These are phyloP conservation scores for Biscogniauxia marginata DNA, from an alignment of 2,329 filamentous ascomycete species.

Conservation along the genomic window DNA sequence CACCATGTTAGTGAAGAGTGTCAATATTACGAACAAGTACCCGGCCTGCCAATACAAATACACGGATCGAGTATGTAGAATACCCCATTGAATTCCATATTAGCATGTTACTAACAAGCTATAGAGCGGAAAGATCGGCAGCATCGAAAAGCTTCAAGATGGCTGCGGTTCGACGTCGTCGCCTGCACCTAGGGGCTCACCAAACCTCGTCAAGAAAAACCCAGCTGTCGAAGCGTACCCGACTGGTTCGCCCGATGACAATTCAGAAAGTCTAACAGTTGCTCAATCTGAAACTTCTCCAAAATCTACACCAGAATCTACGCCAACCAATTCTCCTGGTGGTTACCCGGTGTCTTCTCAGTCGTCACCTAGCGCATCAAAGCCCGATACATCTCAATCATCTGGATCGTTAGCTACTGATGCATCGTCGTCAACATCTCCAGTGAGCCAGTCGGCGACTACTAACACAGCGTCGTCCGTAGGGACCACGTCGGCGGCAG, in stretches of 20 bases:
- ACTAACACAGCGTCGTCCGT: neutral
- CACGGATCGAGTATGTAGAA: constrained; percentile 26
- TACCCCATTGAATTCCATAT: neutral
- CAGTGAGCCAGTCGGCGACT: neutral
- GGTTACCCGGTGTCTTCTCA: neutral
- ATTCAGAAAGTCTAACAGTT: neutral
- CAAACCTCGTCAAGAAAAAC: constrained; percentile 16
- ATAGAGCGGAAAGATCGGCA: constrained; percentile 25
- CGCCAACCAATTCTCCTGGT: neutral
- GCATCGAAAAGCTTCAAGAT: constrained; percentile 26
- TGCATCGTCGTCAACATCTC: neutral
- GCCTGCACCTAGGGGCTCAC: constrained; percentile 1
- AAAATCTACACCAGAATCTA: neutral
- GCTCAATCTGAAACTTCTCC: neutral
- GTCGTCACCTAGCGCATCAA: neutral
- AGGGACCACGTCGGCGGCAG: neutral
- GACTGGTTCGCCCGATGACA: constrained; percentile 1
- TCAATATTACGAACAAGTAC: constrained; percentile 34
- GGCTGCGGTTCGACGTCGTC: constrained; percentile 16
- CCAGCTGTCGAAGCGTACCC: constrained; percentile 9
- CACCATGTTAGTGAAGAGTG: constrained; percentile 32
- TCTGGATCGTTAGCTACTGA: neutral
- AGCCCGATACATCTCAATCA: neutral
- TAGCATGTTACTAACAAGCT: constrained; percentile 14
- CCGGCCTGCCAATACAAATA: constrained; percentile 32